These are phyloP conservation scores for Lactarius sanguifluus DNA, from an alignment of 768 basidiomycete genomes.

Conservation along the genomic window DNA sequence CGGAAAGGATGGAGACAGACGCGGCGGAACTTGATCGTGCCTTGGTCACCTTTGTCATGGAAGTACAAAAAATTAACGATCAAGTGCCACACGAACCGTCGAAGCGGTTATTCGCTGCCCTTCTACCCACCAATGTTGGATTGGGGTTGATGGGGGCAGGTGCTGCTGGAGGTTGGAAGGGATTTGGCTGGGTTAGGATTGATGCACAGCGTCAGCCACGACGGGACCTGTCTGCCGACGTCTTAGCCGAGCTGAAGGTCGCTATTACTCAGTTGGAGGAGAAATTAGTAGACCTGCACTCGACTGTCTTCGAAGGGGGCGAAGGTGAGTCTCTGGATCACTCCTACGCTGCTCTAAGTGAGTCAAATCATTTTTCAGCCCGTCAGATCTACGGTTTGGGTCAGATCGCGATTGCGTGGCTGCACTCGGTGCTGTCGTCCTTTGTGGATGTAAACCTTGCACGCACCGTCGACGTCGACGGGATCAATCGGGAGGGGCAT, in stretches of 20 bases:
- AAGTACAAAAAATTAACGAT: constrained; percentile 60
- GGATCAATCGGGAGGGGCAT: constrained; percentile 51
- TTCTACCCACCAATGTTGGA: constrained; percentile 64
- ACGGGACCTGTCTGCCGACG: constrained; percentile 45
- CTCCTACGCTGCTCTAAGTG: background rate
- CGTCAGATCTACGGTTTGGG: constrained; percentile 40
- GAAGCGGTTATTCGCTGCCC: constrained; percentile 62
- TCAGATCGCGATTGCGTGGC: constrained; percentile 52
- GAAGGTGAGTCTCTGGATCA: constrained; percentile 27
- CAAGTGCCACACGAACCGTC: constrained; percentile 35
- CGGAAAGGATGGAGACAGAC: constrained; percentile 70
- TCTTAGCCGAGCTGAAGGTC: constrained; percentile 53
- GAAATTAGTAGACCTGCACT: constrained; percentile 40
- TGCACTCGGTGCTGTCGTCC: constrained; percentile 58
- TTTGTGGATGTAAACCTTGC: constrained; percentile 76
- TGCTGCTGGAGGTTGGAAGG: constrained; percentile 73
- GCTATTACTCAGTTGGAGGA: constrained; percentile 52
- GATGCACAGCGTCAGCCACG: constrained; percentile 49
- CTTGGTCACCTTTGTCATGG: constrained; percentile 62
- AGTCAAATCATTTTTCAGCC: constrained; percentile 20
- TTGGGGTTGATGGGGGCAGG: constrained; percentile 81
- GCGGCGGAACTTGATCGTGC: constrained; percentile 75
- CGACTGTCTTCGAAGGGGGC: constrained; percentile 28
- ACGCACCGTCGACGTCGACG: constrained; percentile 80
- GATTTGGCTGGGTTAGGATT: constrained; percentile 75